phyloP scores from a whole-genome alignment of 805 yeast species.

The Vanderwaltozyma tropicalis region DNA sequence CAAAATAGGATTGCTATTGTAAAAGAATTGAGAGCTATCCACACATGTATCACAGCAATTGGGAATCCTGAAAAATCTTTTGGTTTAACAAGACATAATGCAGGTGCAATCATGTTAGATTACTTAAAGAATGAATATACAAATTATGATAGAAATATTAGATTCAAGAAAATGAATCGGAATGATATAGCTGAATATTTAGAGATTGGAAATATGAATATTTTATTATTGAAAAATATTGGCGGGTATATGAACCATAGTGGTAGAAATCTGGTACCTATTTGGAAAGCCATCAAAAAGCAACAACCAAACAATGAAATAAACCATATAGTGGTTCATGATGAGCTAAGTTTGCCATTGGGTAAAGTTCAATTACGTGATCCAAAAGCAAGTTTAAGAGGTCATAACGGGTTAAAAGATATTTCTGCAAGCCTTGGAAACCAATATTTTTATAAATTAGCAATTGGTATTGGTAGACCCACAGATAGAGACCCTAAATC shows the following conservation, averaged over 20 bases:
- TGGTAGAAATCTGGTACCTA: constrained; percentile 45
- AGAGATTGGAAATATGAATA: constrained; percentile 16
- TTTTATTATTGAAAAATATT: constrained; percentile 39
- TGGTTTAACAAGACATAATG: constrained; percentile 61
- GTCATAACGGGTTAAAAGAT: constrained; percentile 75
- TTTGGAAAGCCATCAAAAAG: constrained; percentile 31
- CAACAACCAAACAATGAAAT: constrained; percentile 7
- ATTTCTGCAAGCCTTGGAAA: constrained; percentile 38
- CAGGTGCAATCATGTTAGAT: constrained; percentile 53
- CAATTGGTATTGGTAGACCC: constrained; percentile 65
- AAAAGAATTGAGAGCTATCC: background rate
- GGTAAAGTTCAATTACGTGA: constrained; percentile 58
- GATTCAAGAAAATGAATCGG: background rate
- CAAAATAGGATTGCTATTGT: too few relatives aligned
- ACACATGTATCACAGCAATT: constrained; percentile 28
- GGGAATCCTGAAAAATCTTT: constrained; percentile 71
- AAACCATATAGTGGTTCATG: constrained; percentile 55
- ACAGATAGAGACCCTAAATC: constrained; percentile 28
- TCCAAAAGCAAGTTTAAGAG: constrained; percentile 55
- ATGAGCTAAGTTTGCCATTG: constrained; percentile 56
- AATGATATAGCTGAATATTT: background rate
- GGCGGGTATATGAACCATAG: constrained; percentile 57
- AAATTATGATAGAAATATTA: background rate
- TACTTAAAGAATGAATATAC: constrained; percentile 19
- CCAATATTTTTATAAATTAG: constrained; percentile 49